phyloP scores from a whole-genome alignment of 2,329 filamentous ascomycete species.

The Fusarium heterosporum region DNA sequence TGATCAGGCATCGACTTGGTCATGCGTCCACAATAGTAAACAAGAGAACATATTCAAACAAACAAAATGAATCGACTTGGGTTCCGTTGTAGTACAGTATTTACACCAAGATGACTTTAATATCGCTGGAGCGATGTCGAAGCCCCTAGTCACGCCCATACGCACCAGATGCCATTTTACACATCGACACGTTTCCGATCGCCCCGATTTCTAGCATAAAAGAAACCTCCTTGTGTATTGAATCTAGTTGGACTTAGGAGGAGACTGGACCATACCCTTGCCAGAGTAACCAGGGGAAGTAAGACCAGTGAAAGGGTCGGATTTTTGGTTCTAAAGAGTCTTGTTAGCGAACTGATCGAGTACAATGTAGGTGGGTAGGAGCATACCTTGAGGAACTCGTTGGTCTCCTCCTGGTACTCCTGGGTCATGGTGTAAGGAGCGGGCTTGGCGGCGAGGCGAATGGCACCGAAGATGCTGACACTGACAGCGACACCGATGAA shows the following conservation, averaged over 20 bases:
- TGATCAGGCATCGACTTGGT: conserved; percentile 23
- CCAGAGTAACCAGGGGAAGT: conserved; percentile 82
- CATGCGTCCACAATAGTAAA: conserved; percentile 24
- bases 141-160: conserved; percentile 46
- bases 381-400: conserved; percentile 90
- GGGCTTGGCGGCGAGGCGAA: conserved; percentile 78
- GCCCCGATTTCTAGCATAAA: conserved; percentile 53
- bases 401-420: conserved; percentile 95
- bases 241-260: conserved; percentile 63
- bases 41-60: conserved; percentile 46
- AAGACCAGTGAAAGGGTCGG: conserved; percentile 89
- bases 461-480: conserved; percentile 76
- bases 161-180: conserved; percentile 49
- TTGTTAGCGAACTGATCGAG: conserved; percentile 26
- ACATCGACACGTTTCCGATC: conserved; percentile 51
- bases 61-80: conserved; percentile 51
- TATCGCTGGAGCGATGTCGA: conserved; percentile 50
- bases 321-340: conserved; percentile 76
- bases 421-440: conserved; percentile 90
- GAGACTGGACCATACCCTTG: conserved; percentile 81
- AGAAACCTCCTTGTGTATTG: conserved; percentile 47
- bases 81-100: conserved; percentile 59
- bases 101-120: conserved; percentile 53
- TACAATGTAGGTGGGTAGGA: neutral
- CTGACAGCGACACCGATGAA: conserved; percentile 74